These are phyloP conservation scores for Dittrichia graveolens DNA, from an alignment of 129 eudicot species.

Conservation along the genomic window DNA sequence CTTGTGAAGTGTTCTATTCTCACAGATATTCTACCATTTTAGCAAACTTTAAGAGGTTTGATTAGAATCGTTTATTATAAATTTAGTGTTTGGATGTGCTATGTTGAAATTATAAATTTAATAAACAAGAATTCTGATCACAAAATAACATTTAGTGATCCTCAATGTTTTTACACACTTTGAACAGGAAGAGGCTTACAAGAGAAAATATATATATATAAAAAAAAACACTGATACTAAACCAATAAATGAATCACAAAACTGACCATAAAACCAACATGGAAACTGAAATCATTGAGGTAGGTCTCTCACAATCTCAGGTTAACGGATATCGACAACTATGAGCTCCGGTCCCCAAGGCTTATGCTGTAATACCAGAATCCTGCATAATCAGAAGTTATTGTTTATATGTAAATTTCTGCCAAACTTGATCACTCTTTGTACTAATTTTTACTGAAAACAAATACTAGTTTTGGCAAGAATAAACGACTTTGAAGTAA, in stretches of 20 bases:
- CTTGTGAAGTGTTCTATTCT: too few species aligned
- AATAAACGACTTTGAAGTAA: not conserved
- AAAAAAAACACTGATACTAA: constrained; percentile 26
- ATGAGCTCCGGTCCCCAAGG: not conserved
- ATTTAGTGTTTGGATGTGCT: too few species aligned
- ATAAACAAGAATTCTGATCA: constrained; percentile 1
- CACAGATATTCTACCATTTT: too few species aligned
- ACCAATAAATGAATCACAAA: constrained; percentile 41
- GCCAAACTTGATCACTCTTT: not conserved
- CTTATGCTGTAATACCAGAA: constrained; percentile 36
- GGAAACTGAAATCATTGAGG: constrained; percentile 18
- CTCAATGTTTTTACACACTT: constrained; percentile 28
- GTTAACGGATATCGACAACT: constrained; percentile 5
- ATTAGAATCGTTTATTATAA: too few species aligned
- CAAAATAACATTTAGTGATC: constrained; percentile 9
- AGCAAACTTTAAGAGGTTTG: too few species aligned
- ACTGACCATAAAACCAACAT: constrained; percentile 23
- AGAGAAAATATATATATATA: not conserved
- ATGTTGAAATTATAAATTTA: not conserved
- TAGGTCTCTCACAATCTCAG: constrained; percentile 20
- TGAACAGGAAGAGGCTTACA: constrained; percentile 24
- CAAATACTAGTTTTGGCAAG: not conserved
- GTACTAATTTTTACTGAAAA: too few species aligned
- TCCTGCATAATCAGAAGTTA: constrained; percentile 30
- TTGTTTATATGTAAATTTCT: not conserved